Base-by-base conservation (phyloP, 306 rosid genomes). In the Fagus sylvatica region DNA sequence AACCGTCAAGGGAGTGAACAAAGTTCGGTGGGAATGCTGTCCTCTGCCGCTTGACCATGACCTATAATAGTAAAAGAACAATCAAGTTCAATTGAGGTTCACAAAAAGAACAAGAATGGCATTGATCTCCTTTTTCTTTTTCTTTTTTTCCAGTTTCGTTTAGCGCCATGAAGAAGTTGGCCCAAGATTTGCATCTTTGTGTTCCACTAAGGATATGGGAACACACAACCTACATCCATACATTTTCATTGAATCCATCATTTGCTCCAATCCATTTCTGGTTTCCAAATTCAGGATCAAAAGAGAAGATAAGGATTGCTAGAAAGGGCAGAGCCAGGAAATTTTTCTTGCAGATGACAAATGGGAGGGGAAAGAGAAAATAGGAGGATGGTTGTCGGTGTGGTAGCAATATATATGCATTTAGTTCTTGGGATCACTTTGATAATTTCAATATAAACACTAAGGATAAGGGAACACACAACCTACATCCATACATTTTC, bases 1-100 rank as follows among this genome's bases (percentile, higher is more conserved):
- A 89, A 72, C 97, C 91, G 80, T 94, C 98, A 0, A 94, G 98
- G 55, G 98, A 94, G 85, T 94, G 98, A 79, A 94, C 93, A 86
- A 94, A 92, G 80, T 94, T 94, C 56, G 98, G 98, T 4, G 98
- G 98, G 78, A 94, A 94, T 12, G 98, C 97, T 19, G 97, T 90
- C 79, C 88, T 88, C 80, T 94, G 98, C 84, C 95, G 87, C 82
- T 69, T 87, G 78, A 79, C 90, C 91, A 91, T 71, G 75, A 94
- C 88, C 98, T 94, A 70, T 34, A 81, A 76, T 40, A 74, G 48
- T 71, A 55, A 59, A 19, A 32, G 61, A 85, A 37, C 40, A 62
- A 70, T 32, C 54, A 34, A 17, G 30, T 68, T 72, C 7, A 9
- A 75, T 22, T 43, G 28, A 36, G 39, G 39, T 17, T 53, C n/a